A percentile compares a stretch with the other conserved stretches of the same genome.
phyloP scores from a whole-genome alignment of 306 rosid genomes.

The Prunus dulcis region DNA sequence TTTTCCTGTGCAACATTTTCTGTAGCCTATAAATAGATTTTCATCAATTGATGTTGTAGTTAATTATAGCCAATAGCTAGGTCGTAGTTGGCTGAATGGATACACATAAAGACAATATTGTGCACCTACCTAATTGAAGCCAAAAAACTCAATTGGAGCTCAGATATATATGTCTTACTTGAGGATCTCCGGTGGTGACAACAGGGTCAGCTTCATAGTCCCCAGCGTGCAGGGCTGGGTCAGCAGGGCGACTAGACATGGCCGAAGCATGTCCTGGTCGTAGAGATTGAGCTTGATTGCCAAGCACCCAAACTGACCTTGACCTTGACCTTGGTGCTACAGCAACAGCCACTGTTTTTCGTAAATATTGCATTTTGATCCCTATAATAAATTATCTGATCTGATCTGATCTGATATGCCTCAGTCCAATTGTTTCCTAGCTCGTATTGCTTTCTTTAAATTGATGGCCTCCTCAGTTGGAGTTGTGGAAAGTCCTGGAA shows the following conservation, averaged over 20 bases:
- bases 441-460: too few species aligned
- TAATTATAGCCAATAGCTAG: too few species aligned
- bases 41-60: too few species aligned
- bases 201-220: not conserved
- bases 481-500: too few species aligned
- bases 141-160: not conserved
- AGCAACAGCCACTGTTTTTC: not conserved
- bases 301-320: not conserved
- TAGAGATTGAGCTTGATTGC: not conserved
- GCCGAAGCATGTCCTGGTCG: not conserved
- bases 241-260: not conserved
- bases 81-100: too few species aligned
- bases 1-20: conserved; percentile 5
- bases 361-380: not conserved
- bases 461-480: too few species aligned
- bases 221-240: not conserved
- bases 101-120: too few species aligned
- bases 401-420: too few species aligned
- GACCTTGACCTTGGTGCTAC: not conserved
- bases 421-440: not conserved
- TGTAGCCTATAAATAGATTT: not conserved
- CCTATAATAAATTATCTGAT: too few species aligned
- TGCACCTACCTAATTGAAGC: too few species aligned
- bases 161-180: not conserved
- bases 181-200: not conserved